Conservation (phyloP, 345 rosid genomes). For the Angophora floribunda region DNA sequence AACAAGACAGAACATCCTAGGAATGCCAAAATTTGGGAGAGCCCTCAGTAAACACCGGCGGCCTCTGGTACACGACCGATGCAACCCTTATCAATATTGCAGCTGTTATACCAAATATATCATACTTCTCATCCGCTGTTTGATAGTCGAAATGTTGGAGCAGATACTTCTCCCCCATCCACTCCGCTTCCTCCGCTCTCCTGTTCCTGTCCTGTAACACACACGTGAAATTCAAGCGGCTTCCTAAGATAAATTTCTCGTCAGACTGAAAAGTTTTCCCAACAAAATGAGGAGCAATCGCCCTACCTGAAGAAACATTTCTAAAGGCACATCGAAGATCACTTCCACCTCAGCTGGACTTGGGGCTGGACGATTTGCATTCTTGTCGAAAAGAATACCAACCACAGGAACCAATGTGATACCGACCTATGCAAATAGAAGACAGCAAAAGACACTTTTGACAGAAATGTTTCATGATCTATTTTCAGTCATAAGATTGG, state of each 20-base stretch:
- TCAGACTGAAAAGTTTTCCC: background rate
- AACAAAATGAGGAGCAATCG: background rate
- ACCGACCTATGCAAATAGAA: slow-evolving; percentile 41
- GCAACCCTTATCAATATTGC: slow-evolving; percentile 67
- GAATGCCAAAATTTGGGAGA: slow-evolving; percentile 30
- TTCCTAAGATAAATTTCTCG: background rate
- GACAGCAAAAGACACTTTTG: background rate
- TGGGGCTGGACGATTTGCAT: slow-evolving; percentile 41
- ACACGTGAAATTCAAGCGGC: background rate
- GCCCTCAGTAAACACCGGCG: slow-evolving; percentile 53
- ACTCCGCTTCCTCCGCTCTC: slow-evolving; percentile 54
- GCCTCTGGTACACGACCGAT: slow-evolving; percentile 48
- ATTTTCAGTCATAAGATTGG: background rate
- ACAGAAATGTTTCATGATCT: background rate
- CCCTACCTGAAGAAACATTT: slow-evolving; percentile 72
- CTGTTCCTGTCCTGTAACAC: slow-evolving; percentile 55
- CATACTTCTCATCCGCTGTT: slow-evolving; percentile 29
- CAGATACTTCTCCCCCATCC: slow-evolving; percentile 57
- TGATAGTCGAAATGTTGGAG: slow-evolving; percentile 57
- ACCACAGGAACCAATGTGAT: slow-evolving; percentile 73
- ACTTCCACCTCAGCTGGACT: slow-evolving; percentile 76
- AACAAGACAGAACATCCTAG: background rate
- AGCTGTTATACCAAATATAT: slow-evolving; percentile 77
- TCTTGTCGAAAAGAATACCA: slow-evolving; percentile 40
- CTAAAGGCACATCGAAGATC: slow-evolving; percentile 70